Evolutionary conservation across 192 early-diverging fungal genomes (phyloP).

Genomic region (Backusella sp.): DNA sequence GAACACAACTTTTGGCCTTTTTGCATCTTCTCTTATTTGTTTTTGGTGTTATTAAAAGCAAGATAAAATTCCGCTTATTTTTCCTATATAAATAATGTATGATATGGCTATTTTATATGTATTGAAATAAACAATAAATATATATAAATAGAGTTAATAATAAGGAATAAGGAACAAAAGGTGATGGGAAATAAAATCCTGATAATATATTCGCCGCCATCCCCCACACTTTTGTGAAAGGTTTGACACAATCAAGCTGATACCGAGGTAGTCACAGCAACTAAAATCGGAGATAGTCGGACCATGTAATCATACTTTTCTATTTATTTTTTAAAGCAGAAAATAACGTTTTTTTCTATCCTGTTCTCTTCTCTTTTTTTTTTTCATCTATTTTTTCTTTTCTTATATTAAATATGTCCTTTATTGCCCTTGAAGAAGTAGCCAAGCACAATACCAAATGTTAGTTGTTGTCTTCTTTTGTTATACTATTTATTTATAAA

Average conservation of each 20-base stretch:
- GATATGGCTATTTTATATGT: neutral
- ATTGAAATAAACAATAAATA: neutral
- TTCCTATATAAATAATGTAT: neutral
- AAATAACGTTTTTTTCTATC: neutral
- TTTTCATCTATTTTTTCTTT: neutral
- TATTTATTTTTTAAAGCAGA: neutral
- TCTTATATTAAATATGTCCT: neutral
- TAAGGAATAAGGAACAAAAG: neutral
- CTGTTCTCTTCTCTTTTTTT: neutral
- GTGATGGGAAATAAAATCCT: neutral
- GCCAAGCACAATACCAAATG: constrained; percentile 36
- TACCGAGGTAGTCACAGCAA: neutral
- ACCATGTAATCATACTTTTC: neutral
- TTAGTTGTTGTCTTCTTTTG: constrained; percentile 6
- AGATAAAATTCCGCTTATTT: neutral
- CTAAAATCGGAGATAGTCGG: constrained; percentile 2
- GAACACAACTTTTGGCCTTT: neutral
- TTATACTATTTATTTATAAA: neutral
- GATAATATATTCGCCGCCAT: neutral
- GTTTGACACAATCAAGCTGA: neutral
- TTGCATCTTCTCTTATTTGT: neutral
- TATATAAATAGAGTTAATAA: neutral
- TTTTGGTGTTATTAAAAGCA: neutral
- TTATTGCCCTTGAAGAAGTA: constrained; percentile 29
- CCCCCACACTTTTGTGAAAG: constrained; percentile 2